Percentiles rank a stretch among this genome's conserved stretches.
Evolutionary conservation across 352 stramenopile species (phyloP).

Genomic region (Phytophthora pseudosyringae): DNA sequence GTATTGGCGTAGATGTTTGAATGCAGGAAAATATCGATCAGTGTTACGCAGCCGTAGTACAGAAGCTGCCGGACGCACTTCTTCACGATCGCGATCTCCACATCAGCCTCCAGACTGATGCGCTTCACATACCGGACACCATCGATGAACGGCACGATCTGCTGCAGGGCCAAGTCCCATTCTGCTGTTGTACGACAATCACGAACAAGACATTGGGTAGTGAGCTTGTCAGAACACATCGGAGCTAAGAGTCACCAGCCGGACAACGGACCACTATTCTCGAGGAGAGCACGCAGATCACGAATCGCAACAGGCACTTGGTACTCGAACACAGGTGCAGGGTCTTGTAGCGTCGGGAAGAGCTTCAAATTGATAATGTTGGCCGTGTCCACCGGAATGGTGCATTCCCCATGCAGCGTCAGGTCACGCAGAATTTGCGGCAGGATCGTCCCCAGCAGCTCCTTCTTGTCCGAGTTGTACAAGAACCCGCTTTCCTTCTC

Average conservation of each 20-base stretch:
- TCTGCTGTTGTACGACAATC: constrained; percentile 51
- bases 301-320: constrained; percentile 86
- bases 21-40: constrained; percentile 93
- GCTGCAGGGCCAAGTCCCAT: constrained; percentile 88
- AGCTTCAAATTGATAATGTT: constrained; percentile 91
- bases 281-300: constrained; percentile 69
- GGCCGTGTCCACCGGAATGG: constrained; percentile 79
- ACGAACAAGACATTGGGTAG: not conserved
- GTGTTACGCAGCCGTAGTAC: constrained; percentile 89
- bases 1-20: constrained; percentile 91
- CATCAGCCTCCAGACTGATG: constrained; percentile 88
- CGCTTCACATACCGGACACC: constrained; percentile 91
- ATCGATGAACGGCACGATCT: constrained; percentile 92
- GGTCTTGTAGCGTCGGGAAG: constrained; percentile 78
- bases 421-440: constrained; percentile 78
- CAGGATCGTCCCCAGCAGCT: constrained; percentile 66
- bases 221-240: not conserved
- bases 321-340: constrained; percentile 76
- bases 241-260: not conserved
- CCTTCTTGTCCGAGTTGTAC: constrained; percentile 68
- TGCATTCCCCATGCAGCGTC: constrained; percentile 78
- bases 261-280: constrained; percentile 70
- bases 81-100: constrained; percentile 90
- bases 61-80: constrained; percentile 87
- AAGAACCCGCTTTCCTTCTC: constrained; percentile 90